phyloP scores from a whole-genome alignment of 768 basidiomycete genomes.

The Porpolomopsis calyptriformis region DNA sequence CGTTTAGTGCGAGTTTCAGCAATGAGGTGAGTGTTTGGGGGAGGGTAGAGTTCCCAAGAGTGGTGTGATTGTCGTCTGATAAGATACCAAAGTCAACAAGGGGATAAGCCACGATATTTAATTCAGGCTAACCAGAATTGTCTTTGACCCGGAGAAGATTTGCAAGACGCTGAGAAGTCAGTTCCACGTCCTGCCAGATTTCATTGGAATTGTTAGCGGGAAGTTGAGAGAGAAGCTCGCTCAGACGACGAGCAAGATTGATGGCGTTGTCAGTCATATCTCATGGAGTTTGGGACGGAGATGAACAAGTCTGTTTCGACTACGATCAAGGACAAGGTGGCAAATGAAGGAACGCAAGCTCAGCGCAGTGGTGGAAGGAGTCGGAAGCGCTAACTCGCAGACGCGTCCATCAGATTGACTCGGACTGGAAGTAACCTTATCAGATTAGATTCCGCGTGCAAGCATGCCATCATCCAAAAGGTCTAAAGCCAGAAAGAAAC shows the following conservation, averaged over 20 bases:
- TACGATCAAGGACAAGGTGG: too few relatives aligned
- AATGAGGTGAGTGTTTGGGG: constrained; percentile 57
- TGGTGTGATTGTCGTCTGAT: constrained; percentile 60
- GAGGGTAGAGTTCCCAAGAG: constrained; percentile 53
- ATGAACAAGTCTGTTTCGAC: too few relatives aligned
- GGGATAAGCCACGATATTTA: constrained; percentile 4
- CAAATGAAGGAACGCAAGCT: too few relatives aligned
- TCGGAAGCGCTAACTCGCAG: too few relatives aligned
- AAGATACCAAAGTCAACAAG: constrained; percentile 11
- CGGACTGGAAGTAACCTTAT: too few relatives aligned
- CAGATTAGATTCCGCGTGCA: too few relatives aligned
- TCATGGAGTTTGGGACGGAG: too few relatives aligned
- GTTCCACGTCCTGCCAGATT: constrained; percentile 43
- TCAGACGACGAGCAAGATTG: constrained; percentile 15
- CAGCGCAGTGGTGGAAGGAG: too few relatives aligned
- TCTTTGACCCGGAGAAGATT: constrained; percentile 51
- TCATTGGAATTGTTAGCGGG: constrained; percentile 21
- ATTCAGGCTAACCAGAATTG: constrained; percentile 31
- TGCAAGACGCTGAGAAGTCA: constrained; percentile 45
- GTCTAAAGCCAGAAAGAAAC: too few relatives aligned
- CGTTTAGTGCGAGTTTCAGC: constrained; percentile 43
- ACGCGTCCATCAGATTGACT: too few relatives aligned
- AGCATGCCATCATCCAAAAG: too few relatives aligned
- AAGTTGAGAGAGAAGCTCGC: constrained; percentile 24
- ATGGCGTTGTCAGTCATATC: too few relatives aligned